phyloP scores from a whole-genome alignment of 352 stramenopile species.

The Halophytophthora batemanensis region DNA sequence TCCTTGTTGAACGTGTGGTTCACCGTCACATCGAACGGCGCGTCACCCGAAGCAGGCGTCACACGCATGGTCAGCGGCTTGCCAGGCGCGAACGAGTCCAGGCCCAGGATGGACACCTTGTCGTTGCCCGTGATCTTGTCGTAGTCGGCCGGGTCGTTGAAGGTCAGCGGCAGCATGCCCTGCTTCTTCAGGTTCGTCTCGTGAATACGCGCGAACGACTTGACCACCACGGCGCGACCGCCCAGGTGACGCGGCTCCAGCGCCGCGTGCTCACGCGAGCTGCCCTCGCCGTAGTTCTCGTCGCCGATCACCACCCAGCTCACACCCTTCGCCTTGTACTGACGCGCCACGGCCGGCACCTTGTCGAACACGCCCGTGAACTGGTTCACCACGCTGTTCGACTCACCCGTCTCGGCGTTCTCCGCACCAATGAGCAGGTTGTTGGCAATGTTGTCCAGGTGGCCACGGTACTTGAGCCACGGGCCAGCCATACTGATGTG shows the following conservation, averaged over 20 bases:
- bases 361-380: constrained; percentile 86
- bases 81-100: constrained; percentile 81
- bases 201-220: constrained; percentile 94
- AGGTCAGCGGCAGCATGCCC: constrained; percentile 92
- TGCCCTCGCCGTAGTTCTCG: constrained; percentile 94
- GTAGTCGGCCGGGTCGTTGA: constrained; percentile 91
- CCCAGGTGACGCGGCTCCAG: constrained; percentile 90
- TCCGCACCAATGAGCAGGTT: constrained; percentile 93
- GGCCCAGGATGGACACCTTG: constrained; percentile 89
- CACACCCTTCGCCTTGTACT: constrained; percentile 90
- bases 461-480: constrained; percentile 93
- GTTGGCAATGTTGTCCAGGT: constrained; percentile 95
- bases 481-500: constrained; percentile 93
- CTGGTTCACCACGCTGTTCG: constrained; percentile 91
- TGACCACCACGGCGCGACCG: constrained; percentile 89
- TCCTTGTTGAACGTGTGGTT: constrained; percentile 95
- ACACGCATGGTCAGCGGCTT: constrained; percentile 87
- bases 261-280: constrained; percentile 90
- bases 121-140: constrained; percentile 91
- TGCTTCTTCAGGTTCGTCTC: constrained; percentile 97
- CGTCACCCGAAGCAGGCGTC: constrained; percentile 50
- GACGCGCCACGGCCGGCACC: constrained; percentile 83
- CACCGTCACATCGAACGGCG: constrained; percentile 86
- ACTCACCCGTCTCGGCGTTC: constrained; percentile 92
- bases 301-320: constrained; percentile 92